Conservation (phyloP, 805 yeast species). For the Hagleromyces aurorensis region DNA sequence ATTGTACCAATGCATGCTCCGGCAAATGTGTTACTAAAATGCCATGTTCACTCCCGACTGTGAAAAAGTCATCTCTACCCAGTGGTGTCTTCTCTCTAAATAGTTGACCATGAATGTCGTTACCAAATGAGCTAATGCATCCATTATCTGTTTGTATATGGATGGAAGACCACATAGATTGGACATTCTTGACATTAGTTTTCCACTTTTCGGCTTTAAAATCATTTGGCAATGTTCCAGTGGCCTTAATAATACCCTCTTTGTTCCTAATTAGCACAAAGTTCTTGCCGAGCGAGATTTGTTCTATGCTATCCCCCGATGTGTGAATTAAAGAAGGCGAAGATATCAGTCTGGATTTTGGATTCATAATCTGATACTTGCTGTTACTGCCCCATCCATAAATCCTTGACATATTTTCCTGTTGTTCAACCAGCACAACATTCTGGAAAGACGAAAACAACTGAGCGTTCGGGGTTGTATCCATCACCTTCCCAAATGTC, state of each 20-base stretch:
- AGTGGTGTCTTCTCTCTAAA: conserved; percentile 20
- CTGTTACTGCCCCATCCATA: conserved; percentile 47
- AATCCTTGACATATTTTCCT: conserved; percentile 28
- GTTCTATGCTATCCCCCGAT: conserved; percentile 5
- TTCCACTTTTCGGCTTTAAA: conserved; percentile 13
- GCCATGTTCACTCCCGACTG: conserved; percentile 87
- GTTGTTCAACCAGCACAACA: conserved; percentile 66
- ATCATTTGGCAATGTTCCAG: conserved; percentile 17
- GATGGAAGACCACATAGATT: conserved; percentile 71
- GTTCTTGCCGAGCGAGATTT: conserved; percentile 26
- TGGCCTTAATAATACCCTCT: conserved; percentile 9
- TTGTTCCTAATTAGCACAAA: conserved; percentile 16
- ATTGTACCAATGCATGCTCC: conserved; percentile 33
- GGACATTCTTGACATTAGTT: conserved; percentile 3
- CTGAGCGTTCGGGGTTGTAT: conserved; percentile 5
- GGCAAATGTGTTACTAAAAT: conserved; percentile 29
- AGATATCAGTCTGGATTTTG: conserved; percentile 13
- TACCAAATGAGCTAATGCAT: conserved; percentile 52
- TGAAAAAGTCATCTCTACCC: conserved; percentile 22
- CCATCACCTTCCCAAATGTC: conserved; percentile 9
- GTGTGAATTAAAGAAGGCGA: conserved; percentile 16
- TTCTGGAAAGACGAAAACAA: conserved; percentile 33
- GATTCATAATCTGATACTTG: conserved; percentile 38
- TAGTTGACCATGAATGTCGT: conserved; percentile 68
- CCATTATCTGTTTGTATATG: conserved; percentile 35